phyloP scores from a whole-genome alignment of 1,284 basidiomycete genomes.

The Boletus mariae region DNA sequence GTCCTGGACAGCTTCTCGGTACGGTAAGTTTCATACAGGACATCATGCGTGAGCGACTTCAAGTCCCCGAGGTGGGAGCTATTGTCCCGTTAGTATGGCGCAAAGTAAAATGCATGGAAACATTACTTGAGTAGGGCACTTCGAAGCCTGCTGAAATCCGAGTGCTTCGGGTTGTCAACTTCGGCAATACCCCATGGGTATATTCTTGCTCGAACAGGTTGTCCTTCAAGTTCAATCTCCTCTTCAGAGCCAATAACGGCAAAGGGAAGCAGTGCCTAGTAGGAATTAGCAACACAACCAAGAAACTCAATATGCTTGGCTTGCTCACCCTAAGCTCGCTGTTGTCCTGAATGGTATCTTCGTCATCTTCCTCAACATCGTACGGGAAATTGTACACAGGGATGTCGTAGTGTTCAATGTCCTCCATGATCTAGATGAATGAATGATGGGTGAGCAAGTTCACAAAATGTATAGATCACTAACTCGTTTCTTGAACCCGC shows the following conservation, averaged over 20 bases:
- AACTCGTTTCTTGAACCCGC: constrained; percentile 95
- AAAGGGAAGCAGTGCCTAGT: constrained; percentile 86
- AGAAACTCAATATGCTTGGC: neutral
- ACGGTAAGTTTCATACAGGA: constrained; percentile 94
- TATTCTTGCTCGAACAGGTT: constrained; percentile 86
- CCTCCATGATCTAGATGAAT: constrained; percentile 86
- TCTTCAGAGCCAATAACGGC: constrained; percentile 98
- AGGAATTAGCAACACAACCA: constrained; percentile 2
- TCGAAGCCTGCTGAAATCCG: constrained; percentile 91
- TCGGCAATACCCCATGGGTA: constrained; percentile 99
- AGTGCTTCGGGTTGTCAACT: constrained; percentile 98
- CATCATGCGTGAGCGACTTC: constrained; percentile 94
- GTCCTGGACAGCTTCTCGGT: constrained; percentile 97
- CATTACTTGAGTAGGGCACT: constrained; percentile 84
- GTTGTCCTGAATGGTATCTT: constrained; percentile 98
- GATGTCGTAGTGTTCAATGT: constrained; percentile 98
- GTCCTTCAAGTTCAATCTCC: constrained; percentile 90
- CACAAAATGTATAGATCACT: constrained; percentile 27
- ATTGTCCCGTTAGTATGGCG: constrained; percentile 11
- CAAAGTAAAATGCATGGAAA: neutral
- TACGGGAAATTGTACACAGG: constrained; percentile 99
- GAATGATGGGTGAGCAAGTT: constrained; percentile 1
- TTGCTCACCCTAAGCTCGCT: constrained; percentile 78
- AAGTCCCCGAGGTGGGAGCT: constrained; percentile 94
- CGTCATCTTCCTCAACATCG: constrained; percentile 98